Evolutionary conservation across 202 grass and related monocot species (phyloP).

Genomic region (Cymbopogon flexuosus): DNA sequence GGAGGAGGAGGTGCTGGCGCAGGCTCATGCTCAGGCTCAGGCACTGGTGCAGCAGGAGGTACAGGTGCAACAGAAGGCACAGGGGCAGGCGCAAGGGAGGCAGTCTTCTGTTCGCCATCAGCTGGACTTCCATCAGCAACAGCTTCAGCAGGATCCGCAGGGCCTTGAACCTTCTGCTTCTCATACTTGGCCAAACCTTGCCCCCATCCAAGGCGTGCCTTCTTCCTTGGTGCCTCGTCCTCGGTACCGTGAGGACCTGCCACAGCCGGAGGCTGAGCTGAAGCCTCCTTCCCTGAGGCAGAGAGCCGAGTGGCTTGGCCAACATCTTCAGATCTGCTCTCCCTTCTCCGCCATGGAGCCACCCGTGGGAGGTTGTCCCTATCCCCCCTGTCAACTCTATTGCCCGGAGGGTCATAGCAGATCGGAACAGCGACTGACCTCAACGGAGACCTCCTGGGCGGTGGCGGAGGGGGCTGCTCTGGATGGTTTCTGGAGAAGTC

Average conservation of each 20-base stretch:
- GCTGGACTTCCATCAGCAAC: slow-evolving; percentile 26
- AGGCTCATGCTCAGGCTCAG: not conserved
- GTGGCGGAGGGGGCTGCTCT: slow-evolving; percentile 42
- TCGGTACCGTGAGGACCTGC: slow-evolving; percentile 29
- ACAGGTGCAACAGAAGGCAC: not conserved
- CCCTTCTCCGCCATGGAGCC: slow-evolving; percentile 45
- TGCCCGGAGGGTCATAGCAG: slow-evolving; percentile 40
- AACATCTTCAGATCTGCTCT: slow-evolving; percentile 49
- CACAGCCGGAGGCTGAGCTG: not conserved
- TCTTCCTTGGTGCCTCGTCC: slow-evolving; percentile 69
- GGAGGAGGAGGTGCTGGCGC: not conserved
- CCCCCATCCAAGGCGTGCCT: slow-evolving; percentile 89
- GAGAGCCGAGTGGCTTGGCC: slow-evolving; percentile 12
- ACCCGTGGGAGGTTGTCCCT: slow-evolving; percentile 41
- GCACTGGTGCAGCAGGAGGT: not conserved
- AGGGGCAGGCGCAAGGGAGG: too few relatives aligned
- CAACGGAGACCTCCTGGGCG: slow-evolving; percentile 44
- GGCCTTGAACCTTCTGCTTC: slow-evolving; percentile 74
- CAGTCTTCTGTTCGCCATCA: slow-evolving; percentile 17
- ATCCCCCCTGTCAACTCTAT: slow-evolving; percentile 42
- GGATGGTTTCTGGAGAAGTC: slow-evolving; percentile 48
- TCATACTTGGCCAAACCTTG: slow-evolving; percentile 97
- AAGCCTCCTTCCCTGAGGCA: slow-evolving; percentile 44
- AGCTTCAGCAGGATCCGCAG: slow-evolving; percentile 36
- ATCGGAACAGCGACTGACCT: slow-evolving; percentile 71